These are phyloP conservation scores for Cenococcum geophilum DNA, from an alignment of 495 filamentous ascomycete species.

Conservation along the genomic window DNA sequence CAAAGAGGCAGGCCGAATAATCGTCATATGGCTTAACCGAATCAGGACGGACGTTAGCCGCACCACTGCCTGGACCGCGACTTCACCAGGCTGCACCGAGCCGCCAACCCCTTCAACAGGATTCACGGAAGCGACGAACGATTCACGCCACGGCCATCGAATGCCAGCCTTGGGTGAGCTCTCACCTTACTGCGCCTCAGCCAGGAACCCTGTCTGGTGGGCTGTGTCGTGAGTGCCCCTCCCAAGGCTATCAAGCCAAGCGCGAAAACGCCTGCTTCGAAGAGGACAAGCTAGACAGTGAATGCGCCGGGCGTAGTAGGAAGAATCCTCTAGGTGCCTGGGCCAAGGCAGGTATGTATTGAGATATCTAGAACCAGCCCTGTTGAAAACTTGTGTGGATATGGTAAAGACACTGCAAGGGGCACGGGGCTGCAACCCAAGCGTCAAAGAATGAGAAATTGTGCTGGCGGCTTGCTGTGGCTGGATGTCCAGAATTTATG, in stretches of 20 bases:
- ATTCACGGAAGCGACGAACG: not conserved
- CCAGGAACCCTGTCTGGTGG: not conserved
- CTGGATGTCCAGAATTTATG: too few relatives aligned
- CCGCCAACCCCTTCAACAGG: not conserved
- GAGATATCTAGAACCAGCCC: too few relatives aligned
- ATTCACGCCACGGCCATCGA: not conserved
- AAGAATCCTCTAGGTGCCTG: too few relatives aligned
- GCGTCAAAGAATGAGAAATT: too few relatives aligned
- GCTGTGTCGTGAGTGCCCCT: not conserved
- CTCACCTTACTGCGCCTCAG: not conserved
- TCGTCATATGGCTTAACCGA: slow-evolving; percentile 5
- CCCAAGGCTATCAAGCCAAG: not conserved
- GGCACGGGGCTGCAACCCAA: too few relatives aligned
- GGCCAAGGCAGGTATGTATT: too few relatives aligned
- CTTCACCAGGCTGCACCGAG: not conserved
- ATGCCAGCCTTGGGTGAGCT: not conserved
- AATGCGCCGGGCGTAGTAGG: too few relatives aligned
- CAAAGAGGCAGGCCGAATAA: slow-evolving; percentile 4
- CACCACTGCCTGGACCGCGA: slow-evolving; percentile 1
- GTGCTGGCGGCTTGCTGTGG: too few relatives aligned
- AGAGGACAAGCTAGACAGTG: not conserved
- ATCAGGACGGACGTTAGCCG: not conserved
- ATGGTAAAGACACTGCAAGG: too few relatives aligned
- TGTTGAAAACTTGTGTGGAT: too few relatives aligned
- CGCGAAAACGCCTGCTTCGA: not conserved